Base-by-base conservation (phyloP, 2,329 filamentous ascomycete genomes). In the Zasmidium cellare region DNA sequence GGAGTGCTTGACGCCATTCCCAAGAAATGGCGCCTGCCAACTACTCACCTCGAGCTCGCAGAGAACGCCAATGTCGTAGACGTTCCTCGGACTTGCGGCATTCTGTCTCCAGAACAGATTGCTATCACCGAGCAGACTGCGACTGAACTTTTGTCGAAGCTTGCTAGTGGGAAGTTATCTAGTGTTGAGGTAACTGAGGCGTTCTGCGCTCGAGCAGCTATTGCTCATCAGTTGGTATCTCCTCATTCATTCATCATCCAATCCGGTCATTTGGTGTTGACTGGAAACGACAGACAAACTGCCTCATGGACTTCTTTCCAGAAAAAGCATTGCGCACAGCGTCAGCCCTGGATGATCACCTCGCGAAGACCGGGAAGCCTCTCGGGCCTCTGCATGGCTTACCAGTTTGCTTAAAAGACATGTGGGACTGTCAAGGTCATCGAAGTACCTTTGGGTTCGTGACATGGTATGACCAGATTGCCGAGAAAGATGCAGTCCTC, bases 91-190 rank as follows among this genome's bases (percentile, higher is more conserved):
- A 28, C 22, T 9, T 53, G 51, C 23, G 51, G 51, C 3, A 14
- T 53, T 9, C 22, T 46, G 16, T 46, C 51, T 5, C 24, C 51
- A 9, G 24, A 45, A 20, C 35, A 53, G 24, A 24, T 53, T 25
- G 38, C 44, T 46, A 53, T 53, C 23, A 53, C 51, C 9, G 23
- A 28, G n/a, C 23, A 53, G n/a, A 53, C 45, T 35, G 51, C 51
- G 16, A 46, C 18, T 12, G 44, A 22, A 38, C 25, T 25, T 3
- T 18, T 41, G 12, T 41, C 35, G 6, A 41, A 41, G 38, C 51
- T 53, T 28, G 19, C 14, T 2, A 9, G 6, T 18, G 41, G 24
- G 14, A 2, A 16, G 14, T 28, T 45, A 19, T 44, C 51, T 3
- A 46, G 35, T 19, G 51, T 53, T 14, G 51, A 22, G 2, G 51